Base-by-base conservation (phyloP, 805 yeast genomes). In the Aciculoconidium aculeatum region DNA sequence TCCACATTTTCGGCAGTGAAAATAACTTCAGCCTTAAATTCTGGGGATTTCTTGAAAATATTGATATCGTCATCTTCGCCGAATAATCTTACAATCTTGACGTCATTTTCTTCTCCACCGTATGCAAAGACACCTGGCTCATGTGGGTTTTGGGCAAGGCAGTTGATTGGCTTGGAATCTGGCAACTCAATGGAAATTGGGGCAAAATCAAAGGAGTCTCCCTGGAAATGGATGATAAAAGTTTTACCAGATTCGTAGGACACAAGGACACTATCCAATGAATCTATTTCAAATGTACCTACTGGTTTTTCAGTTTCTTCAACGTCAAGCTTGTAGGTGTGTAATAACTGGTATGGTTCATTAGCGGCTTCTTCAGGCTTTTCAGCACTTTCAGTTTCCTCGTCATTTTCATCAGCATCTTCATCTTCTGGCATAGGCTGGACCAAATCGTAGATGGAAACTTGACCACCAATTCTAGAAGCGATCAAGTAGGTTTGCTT, bases 91-190 rank as follows among this genome's bases (percentile, higher is more conserved):
- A 71, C 51, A 12, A 79, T 55, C 29, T 71, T 72, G 4, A 83
- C 57, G 49, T 84, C 88, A 35, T 76, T 76, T 43, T 87, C 94
- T 47, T 84, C 75, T 16, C 97, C 98, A 19, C 96, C 96, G 45
- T 64, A 73, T 1, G 92, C 95, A 53, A 82, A 75, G 2, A 77
- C 51, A 13, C 73, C 71, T 6, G 52, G 50, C 12, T 61, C 65
- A 10, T 51, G 45, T 3, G 77, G 78, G 43, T 75, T 75, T 17
- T 57, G 51, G 8, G 54, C 50, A 46, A 70, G 72, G 20, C 75
- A 53, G 33, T 65, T 57, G 22, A 79, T 50, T 5, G 77, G 74
- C 3, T 68, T 75, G 22, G 54, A 58, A 18, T 42, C 36, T 10
- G 52, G 48, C 6, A 77, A 41, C 15, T 51, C 39, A 12, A 62